Percentiles rank a stretch among this genome's conserved stretches.
These are phyloP conservation scores for Epichloe hybrida DNA, from an alignment of 2,329 filamentous ascomycete species.

Conservation along the genomic window DNA sequence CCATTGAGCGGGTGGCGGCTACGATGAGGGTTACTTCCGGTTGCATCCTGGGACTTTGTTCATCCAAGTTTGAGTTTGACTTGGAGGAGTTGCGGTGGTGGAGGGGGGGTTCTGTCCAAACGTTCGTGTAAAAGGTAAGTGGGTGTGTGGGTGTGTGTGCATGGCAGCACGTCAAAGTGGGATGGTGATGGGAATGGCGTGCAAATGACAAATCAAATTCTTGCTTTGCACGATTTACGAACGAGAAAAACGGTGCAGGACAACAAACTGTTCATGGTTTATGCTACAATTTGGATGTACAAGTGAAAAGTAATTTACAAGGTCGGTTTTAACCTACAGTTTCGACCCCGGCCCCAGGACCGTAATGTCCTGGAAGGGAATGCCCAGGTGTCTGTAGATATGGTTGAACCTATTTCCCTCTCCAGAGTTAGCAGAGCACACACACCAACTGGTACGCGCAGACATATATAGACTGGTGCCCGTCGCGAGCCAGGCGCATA, in stretches of 20 bases:
- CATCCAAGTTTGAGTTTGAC: background rate
- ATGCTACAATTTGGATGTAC: too few relatives aligned
- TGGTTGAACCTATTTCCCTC: constrained; percentile 43
- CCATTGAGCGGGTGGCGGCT: constrained; percentile 79
- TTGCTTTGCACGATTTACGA: too few relatives aligned
- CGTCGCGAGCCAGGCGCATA: constrained; percentile 8
- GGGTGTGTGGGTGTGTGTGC: too few relatives aligned
- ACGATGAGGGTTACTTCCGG: constrained; percentile 77
- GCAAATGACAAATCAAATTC: too few relatives aligned
- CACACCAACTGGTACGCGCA: background rate
- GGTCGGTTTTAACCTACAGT: constrained; percentile 15
- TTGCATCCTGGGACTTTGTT: constrained; percentile 15
- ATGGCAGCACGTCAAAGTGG: too few relatives aligned
- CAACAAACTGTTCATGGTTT: too few relatives aligned
- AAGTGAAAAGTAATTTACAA: too few relatives aligned
- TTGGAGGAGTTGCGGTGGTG: background rate
- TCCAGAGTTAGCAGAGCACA: background rate
- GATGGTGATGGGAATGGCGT: too few relatives aligned
- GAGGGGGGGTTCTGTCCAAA: too few relatives aligned
- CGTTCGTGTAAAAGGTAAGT: too few relatives aligned
- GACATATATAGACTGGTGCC: constrained; percentile 7
- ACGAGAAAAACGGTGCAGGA: too few relatives aligned
- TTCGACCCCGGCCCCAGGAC: constrained; percentile 19
- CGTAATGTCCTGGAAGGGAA: constrained; percentile 44
- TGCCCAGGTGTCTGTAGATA: constrained; percentile 51